Evolutionary conservation across 768 basidiomycete genomes (phyloP), one percentile per base, ranked within the genome.

Genomic region (Pleurotus sapidus): DNA sequence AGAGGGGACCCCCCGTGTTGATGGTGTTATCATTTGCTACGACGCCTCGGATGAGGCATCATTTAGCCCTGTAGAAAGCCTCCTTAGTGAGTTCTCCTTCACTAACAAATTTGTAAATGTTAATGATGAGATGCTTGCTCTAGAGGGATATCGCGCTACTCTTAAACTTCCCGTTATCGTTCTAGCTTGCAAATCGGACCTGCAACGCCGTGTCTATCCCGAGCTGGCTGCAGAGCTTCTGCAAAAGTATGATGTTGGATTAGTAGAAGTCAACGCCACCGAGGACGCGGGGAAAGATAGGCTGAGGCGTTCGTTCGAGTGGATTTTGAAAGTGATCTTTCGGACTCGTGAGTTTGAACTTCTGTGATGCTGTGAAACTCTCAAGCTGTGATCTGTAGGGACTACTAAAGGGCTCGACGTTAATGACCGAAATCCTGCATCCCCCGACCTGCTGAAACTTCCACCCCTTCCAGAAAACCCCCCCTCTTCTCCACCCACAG

Each of bases 1-100:
- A 5, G 75, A 79, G 25, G 75, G 73, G 4, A 72, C 84, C 20
- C 86, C 88, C 17, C 68, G 70, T 15, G 75, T 93, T 50, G 87
- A 94, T 60, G 96, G 89, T 0, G 83, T 88, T 12, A 81, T 97
- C 53, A 77, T 97, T 23, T 97, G 94, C 66, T 97, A 95, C 69
- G 91, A 95, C 71, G 82, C 87, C 8, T 81, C 84, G 0, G 75
- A 83, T 57, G 67, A 68, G 56, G 69, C 74, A 1, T 93, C 93
- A 18, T 87, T 91, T 64, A 69, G 69, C 14, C 86, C 84, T 14
- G 79, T 95, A 15, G 79, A 84, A 67, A 78, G 78, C 27, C 77
- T 92, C 48, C 76, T 95, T 30, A 78, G 94, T 95, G 66, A 70
- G 91, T 81, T 23, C 42, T 57, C 55, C 55, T 55, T 43, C 46